Percentiles rank a stretch among this genome's conserved stretches.
Conservation (phyloP, 2,329 filamentous ascomycete species). For the Venturia aucupariae region DNA sequence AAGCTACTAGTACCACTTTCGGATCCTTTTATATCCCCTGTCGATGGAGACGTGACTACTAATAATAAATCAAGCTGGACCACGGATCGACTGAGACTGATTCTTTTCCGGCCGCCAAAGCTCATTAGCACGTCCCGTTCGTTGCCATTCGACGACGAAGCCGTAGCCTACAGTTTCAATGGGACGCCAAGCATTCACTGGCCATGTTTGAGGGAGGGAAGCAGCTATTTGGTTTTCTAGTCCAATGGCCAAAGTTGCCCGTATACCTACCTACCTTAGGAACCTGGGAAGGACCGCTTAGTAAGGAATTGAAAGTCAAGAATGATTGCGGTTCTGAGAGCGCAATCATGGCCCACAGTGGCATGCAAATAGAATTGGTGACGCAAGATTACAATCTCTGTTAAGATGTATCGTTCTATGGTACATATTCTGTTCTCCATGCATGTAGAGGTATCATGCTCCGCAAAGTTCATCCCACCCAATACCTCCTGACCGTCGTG, state of each 20-base stretch:
- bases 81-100: too few relatives aligned
- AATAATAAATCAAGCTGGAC: not conserved
- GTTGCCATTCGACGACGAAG: too few relatives aligned
- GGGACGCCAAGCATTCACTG: too few relatives aligned
- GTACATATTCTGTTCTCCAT: conserved; percentile 1
- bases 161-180: too few relatives aligned
- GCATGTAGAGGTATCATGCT: not conserved
- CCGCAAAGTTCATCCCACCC: not conserved
- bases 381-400: not conserved
- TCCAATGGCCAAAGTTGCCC: too few relatives aligned
- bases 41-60: not conserved
- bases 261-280: too few relatives aligned
- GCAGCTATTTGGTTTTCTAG: too few relatives aligned
- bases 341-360: not conserved
- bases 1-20: not conserved
- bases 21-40: not conserved
- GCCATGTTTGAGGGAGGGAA: too few relatives aligned
- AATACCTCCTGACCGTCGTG: not conserved
- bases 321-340: too few relatives aligned
- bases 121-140: not conserved
- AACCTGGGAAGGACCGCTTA: too few relatives aligned
- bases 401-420: not conserved
- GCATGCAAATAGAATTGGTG: not conserved
- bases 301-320: too few relatives aligned
- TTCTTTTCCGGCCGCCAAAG: not conserved